Evolutionary conservation across 139 green algal genomes (phyloP).

Genomic region (Microglena sp.): DNA sequence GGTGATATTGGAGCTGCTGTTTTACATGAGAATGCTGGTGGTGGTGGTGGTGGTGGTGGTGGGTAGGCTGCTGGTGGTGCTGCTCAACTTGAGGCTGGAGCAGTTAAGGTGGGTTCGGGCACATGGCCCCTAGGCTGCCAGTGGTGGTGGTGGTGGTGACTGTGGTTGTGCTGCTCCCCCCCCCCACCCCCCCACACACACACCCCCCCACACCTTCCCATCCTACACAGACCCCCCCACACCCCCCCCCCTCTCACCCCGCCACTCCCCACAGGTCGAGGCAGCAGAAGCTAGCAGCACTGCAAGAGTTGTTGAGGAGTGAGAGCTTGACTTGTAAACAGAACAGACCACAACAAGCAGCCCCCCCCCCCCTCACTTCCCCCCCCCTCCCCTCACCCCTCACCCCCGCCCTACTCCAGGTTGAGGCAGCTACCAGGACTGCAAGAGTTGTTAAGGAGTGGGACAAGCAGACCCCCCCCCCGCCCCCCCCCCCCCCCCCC

Average conservation of each 20-base stretch:
- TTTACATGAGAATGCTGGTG: neutral
- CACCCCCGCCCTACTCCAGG: neutral
- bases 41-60: neutral
- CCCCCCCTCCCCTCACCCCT: neutral
- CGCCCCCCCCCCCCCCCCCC: no score
- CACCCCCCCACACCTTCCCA: neutral
- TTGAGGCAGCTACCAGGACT: slow-evolving; percentile 4
- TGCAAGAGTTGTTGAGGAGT: slow-evolving; percentile 22
- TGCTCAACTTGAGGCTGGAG: slow-evolving; percentile 20
- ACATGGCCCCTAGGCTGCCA: no score
- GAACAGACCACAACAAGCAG: neutral
- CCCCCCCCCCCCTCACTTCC: neutral
- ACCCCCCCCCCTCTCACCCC: neutral
- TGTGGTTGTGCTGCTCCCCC: neutral
- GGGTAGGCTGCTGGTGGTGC: neutral
- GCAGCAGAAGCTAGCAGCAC: slow-evolving; percentile 27
- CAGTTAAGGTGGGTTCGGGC: slow-evolving; percentile 33
- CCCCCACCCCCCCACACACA: neutral
- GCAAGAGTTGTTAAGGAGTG: no score
- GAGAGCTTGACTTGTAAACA: no score
- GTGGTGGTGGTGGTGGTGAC: neutral
- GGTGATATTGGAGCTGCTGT: no score
- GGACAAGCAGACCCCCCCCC: neutral
- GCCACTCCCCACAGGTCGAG: slow-evolving; percentile 13
- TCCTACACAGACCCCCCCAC: neutral